These are phyloP conservation scores for Aspergillus sp. DNA, from an alignment of 2,329 filamentous ascomycete species.

Conservation along the genomic window DNA sequence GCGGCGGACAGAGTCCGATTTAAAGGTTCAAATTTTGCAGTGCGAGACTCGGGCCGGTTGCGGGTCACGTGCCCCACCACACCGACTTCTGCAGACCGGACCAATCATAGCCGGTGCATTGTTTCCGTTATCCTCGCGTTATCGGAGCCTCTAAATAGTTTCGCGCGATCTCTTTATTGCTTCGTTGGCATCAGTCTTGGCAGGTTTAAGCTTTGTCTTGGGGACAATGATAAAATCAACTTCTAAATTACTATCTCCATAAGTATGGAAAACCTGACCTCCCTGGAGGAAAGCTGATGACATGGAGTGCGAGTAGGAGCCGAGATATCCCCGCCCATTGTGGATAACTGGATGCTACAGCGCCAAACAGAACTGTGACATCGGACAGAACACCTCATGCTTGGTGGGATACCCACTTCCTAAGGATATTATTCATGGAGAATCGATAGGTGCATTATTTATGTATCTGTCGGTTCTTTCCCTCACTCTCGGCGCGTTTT, in stretches of 20 bases:
- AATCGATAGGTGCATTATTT: not conserved
- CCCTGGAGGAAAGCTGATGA: no score
- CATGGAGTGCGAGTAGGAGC: no score
- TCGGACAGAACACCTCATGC: not conserved
- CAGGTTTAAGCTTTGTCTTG: not conserved
- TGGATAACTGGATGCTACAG: no score
- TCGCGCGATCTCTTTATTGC: conserved; percentile 1
- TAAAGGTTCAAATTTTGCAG: conserved; percentile 11
- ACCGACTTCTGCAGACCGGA: conserved; percentile 23
- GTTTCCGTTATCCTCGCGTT: conserved; percentile 7
- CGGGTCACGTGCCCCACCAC: conserved; percentile 27
- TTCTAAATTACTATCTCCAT: not conserved
- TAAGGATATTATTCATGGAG: not conserved
- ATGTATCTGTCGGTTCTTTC: not conserved
- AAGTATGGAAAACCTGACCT: no score
- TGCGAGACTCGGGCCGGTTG: conserved; percentile 23
- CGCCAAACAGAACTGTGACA: not conserved
- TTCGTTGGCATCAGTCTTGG: not conserved
- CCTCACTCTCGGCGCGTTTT: not conserved
- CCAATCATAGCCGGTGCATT: conserved; percentile 27
- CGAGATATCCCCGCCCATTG: no score
- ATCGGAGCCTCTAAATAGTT: conserved; percentile 2
- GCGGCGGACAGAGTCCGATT: conserved; percentile 1
- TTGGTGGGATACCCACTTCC: not conserved
- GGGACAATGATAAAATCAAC: not conserved